These are phyloP conservation scores for Microcera coccophila DNA, from an alignment of 2,329 filamentous ascomycete genomes.

Conservation along the genomic window DNA sequence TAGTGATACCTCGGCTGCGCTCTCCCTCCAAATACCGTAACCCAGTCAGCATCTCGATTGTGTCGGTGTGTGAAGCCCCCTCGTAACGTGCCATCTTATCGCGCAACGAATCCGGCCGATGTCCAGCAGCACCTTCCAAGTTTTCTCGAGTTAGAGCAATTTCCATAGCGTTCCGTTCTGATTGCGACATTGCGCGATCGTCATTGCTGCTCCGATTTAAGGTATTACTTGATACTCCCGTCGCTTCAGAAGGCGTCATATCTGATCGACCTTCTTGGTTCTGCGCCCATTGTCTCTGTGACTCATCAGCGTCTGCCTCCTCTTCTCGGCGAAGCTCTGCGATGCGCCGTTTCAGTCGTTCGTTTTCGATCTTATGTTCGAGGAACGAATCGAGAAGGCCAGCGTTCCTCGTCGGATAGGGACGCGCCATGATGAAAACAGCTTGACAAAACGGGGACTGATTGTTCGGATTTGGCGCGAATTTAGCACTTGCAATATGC, in stretches of 20 bases:
- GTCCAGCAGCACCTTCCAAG: conserved; percentile 67
- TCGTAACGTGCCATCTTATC: conserved; percentile 86
- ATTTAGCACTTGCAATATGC: conserved; percentile 70
- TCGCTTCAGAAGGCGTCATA: conserved; percentile 47
- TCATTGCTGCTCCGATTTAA: conserved; percentile 35
- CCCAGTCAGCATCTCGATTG: conserved; percentile 90
- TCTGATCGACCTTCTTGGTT: conserved; percentile 56
- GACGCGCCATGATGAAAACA: conserved; percentile 89
- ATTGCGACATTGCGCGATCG: conserved; percentile 56
- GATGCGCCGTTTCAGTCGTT: conserved; percentile 78
- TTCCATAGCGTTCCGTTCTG: conserved; percentile 62
- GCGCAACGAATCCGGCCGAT: conserved; percentile 68
- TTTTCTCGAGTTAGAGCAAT: conserved; percentile 73
- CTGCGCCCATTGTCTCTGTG: conserved; percentile 57
- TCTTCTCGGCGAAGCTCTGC: conserved; percentile 82
- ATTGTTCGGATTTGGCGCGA: conserved; percentile 59
- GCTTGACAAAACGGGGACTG: conserved; percentile 73
- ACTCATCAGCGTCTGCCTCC: conserved; percentile 69
- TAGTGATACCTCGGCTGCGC: conserved; percentile 81
- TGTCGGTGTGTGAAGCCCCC: conserved; percentile 71
- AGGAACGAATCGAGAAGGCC: conserved; percentile 85
- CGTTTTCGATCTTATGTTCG: conserved; percentile 96
- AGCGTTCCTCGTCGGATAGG: conserved; percentile 85
- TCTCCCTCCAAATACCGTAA: conserved; percentile 85
- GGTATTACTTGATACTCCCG: conserved; percentile 33